Base-by-base conservation (phyloP, 352 stramenopile genomes). In the Thalassiosira hispida region DNA sequence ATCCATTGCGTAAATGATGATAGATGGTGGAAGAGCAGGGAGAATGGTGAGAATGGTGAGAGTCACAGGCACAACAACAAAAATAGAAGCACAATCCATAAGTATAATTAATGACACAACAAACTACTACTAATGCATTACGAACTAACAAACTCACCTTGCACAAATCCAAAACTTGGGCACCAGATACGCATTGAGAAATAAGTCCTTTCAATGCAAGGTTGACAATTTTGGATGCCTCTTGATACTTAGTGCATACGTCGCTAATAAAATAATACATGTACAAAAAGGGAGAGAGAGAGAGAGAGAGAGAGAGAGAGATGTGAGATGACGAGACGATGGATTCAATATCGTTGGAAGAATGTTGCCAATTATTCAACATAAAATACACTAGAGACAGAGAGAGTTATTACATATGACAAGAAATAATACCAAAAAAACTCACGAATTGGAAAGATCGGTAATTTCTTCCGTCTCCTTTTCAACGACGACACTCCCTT, bases 201-300 rank as follows among this genome's bases (percentile, higher is more conserved):
- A 99, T 87, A 44, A 99, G 92, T 69, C 96, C 97, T 56, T 97
- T 84, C 5, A 99, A 90, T 16, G 97, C 97, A 46, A 98, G 95
- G 83, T 99, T 98, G 44, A 96, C 96, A 91, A 99, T 99, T 87
- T 99, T 98, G 31, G 96, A 95, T 4, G 97, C 97, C 68, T 98
- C 92, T 73, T 98, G 96, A 91, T 99, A 99, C 76, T 98, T 95
- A 16, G 91, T 95, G 73, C 86, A 92, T 27, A 95, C 90, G 70
- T 94, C 85, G 46, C 77, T 89, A 61, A 72, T 44, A 0, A 52
- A 25, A 33, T 66, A 35, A 22, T 81, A 27, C 4, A 59, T 5
- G 2, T 38, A 65, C 1, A 47, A 40, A 25, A 31, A 55, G 23
- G 0, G n/a, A 31, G n/a, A 47, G 18, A 40, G 25, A 69, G 55